Percentiles rank a stretch among this genome's conserved stretches.
Evolutionary conservation across 306 rosid species (phyloP).

Genomic region (Cicer arietinum): DNA sequence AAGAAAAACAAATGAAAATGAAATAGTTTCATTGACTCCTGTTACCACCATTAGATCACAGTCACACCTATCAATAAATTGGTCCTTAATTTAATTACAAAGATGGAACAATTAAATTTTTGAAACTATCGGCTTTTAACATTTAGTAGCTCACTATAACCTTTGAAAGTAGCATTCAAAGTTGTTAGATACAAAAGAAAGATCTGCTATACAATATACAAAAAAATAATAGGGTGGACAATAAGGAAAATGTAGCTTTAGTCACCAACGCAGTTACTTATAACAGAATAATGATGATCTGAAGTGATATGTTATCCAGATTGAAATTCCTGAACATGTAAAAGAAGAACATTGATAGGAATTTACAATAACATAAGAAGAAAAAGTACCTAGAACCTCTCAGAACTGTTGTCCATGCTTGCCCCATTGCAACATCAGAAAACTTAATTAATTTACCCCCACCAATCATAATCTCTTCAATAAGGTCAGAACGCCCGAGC

Average conservation of each 20-base stretch:
- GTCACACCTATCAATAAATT: conserved; percentile 13
- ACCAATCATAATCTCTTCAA: conserved; percentile 97
- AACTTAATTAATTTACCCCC: conserved; percentile 94
- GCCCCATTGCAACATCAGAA: conserved; percentile 96
- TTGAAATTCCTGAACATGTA: conserved; percentile 2
- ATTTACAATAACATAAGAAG: background rate
- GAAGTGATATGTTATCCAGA: conserved; percentile 9
- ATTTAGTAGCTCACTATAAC: conserved; percentile 8
- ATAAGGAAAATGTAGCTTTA: conserved; percentile 15
- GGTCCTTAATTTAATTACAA: conserved; percentile 11
- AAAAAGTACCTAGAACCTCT: conserved; percentile 87
- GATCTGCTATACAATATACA: background rate
- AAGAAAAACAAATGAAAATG: background rate
- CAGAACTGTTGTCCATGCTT: conserved; percentile 89
- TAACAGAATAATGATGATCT: background rate
- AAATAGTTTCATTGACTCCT: background rate
- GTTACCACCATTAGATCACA: background rate
- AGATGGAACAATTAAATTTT: background rate
- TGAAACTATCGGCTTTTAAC: background rate
- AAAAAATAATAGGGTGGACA: conserved; percentile 2
- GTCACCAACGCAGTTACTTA: conserved; percentile 4
- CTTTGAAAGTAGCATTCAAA: conserved; percentile 12
- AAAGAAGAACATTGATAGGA: background rate
- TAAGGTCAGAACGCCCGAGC: conserved; percentile 88
- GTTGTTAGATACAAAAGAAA: conserved; percentile 5